Base-by-base conservation (phyloP, 2,329 filamentous ascomycete species). In the Immersiporthe knoxdaviesiana region DNA sequence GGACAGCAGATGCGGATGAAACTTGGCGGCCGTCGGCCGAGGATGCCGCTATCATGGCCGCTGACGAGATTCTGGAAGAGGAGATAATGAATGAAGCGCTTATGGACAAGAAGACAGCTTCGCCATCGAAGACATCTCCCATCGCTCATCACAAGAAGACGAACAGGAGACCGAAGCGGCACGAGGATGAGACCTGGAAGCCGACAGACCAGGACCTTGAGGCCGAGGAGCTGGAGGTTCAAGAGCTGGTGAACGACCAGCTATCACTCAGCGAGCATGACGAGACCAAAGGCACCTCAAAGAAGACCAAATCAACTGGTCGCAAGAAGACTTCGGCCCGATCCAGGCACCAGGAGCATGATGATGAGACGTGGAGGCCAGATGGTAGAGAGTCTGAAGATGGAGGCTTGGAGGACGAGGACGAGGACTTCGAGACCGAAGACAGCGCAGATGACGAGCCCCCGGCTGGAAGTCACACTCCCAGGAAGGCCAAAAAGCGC, bases 221-320 rank as follows among this genome's bases (percentile, higher is more conserved):
- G 59, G 66, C 54, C 12, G 69, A 71, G 62, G 69, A 69, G 69
- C 67, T 71, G 12, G 69, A 69, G 14, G 69, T 69, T 1, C 63
- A 71, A 54, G 69, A 71, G 63, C 69, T 71, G 69, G 59, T 69
- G 2, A 69, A 69, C n/a, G 62, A 69, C 11, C 67, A 71, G 67
- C n/a, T 67, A 4, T 39, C 58, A 6, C 62, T 18, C 8, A 64
- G 61, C 27, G 69, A 70, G 18, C 37, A 21, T 12, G 47, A 39
- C 8, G 62, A 50, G 35, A 0, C 63, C 5, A 12, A 50, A 11
- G 59, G 18, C 3, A 3, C 68, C 11, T 7, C 61, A 2, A 27
- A 39, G 24, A 61, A 52, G 56, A 69, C 52, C 24, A 62, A 60
- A 21, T 59, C 67, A 10, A 39, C 60, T 41, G 12, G 37, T 37